Conservation (phyloP, 2,329 filamentous ascomycete genomes). For the Neonectria sp. region DNA sequence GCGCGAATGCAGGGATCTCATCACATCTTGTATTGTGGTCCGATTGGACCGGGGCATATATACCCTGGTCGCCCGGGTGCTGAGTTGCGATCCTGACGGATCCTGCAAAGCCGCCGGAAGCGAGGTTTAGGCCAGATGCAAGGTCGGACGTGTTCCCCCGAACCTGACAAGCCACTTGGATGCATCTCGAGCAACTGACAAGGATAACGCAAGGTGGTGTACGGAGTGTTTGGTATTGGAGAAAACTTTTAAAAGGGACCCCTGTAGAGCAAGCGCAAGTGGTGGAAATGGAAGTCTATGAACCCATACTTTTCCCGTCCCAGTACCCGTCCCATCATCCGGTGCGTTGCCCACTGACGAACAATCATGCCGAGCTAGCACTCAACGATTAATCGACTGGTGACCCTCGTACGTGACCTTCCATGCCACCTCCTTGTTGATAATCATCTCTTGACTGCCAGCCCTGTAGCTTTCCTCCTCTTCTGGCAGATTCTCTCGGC, state of each 20-base stretch:
- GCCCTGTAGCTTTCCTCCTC: conserved; percentile 31
- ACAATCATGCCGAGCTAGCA: neutral
- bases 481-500: conserved; percentile 27
- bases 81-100: conserved; percentile 11
- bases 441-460: conserved; percentile 43
- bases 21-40: neutral
- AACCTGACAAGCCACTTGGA: conserved; percentile 8
- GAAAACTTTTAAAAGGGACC: neutral
- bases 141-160: conserved; percentile 17
- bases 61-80: conserved; percentile 15
- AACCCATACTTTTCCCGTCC: conserved; percentile 12
- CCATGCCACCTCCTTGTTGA: conserved; percentile 40
- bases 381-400: conserved; percentile 13
- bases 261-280: conserved; percentile 3
- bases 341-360: neutral
- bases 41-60: conserved; percentile 28
- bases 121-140: conserved; percentile 11
- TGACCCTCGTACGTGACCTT: conserved; percentile 33
- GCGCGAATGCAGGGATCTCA: neutral
- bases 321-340: neutral
- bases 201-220: neutral
- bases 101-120: conserved; percentile 10
- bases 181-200: neutral
- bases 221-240: neutral
- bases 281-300: conserved; percentile 20